These are phyloP conservation scores for Drechslerella dactyloides DNA, from an alignment of 2,329 filamentous ascomycete species.

Conservation along the genomic window DNA sequence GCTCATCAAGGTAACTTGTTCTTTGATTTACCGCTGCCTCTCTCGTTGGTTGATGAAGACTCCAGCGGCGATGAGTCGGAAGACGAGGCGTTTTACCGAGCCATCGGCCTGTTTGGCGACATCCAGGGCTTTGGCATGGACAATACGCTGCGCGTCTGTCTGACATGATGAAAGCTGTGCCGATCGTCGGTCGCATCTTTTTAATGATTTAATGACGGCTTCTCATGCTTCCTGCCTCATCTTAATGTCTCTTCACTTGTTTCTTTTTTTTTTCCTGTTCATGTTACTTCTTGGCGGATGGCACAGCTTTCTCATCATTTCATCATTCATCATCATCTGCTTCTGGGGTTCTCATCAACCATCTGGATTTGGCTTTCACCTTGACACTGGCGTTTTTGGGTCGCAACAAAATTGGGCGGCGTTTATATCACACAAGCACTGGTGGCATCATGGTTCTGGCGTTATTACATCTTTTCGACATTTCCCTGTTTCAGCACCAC, in stretches of 20 bases:
- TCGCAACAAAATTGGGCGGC: conserved; percentile 50
- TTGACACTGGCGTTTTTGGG: conserved; percentile 50
- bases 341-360: conserved; percentile 17
- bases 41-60: conserved; percentile 51
- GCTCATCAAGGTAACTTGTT: conserved; percentile 52
- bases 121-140: conserved; percentile 49
- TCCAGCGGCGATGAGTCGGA: conserved; percentile 51
- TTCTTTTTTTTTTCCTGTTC: background rate
- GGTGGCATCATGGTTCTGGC: conserved; percentile 47
- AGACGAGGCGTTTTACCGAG: conserved; percentile 51
- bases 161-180: conserved; percentile 29
- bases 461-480: conserved; percentile 33
- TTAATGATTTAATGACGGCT: conserved; percentile 50
- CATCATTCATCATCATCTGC: conserved; percentile 9
- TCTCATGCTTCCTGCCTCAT: conserved; percentile 31
- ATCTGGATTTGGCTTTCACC: conserved; percentile 47
- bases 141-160: conserved; percentile 41
- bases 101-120: conserved; percentile 51
- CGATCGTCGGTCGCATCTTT: conserved; percentile 19
- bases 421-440: conserved; percentile 38
- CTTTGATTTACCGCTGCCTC: conserved; percentile 52
- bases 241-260: background rate
- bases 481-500: conserved; percentile 18
- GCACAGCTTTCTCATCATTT: conserved; percentile 17
- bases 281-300: conserved; percentile 21